Percentiles rank a stretch among this genome's conserved stretches.
These are phyloP conservation scores for Clathrus columnatus DNA, from an alignment of 768 basidiomycete genomes.

Conservation along the genomic window DNA sequence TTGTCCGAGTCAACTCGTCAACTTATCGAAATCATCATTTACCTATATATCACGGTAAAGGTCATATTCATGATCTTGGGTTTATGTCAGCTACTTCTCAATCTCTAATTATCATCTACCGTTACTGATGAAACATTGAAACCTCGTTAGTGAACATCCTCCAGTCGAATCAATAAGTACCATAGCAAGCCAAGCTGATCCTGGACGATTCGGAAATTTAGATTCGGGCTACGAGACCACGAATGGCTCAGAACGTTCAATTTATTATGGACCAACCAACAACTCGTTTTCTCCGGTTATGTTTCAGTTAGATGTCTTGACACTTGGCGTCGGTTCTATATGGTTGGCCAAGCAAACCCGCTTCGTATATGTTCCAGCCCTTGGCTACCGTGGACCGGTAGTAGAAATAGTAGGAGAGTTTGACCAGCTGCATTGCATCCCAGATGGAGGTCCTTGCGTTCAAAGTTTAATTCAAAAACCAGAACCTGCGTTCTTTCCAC, in stretches of 20 bases:
- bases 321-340: neutral
- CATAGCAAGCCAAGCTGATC: constrained; percentile 1
- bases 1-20: neutral
- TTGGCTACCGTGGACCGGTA: neutral
- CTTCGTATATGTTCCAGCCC: neutral
- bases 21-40: neutral
- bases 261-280: neutral
- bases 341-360: neutral
- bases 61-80: neutral
- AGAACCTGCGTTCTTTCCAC: constrained; percentile 2
- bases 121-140: too few relatives aligned
- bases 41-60: neutral
- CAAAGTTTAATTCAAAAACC: neutral
- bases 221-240: constrained; percentile 3
- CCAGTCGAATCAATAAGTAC: neutral
- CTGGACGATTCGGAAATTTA: neutral
- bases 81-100: too few relatives aligned
- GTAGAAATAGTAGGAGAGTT: constrained; percentile 1
- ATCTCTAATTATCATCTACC: too few relatives aligned
- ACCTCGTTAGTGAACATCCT: neutral
- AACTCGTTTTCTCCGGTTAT: constrained; percentile 1
- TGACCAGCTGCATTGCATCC: constrained; percentile 4
- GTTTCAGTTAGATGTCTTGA: constrained; percentile 6
- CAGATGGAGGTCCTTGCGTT: neutral
- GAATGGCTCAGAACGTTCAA: neutral